These are phyloP conservation scores for Suillus plorans DNA, from an alignment of 768 basidiomycete species.

Conservation along the genomic window DNA sequence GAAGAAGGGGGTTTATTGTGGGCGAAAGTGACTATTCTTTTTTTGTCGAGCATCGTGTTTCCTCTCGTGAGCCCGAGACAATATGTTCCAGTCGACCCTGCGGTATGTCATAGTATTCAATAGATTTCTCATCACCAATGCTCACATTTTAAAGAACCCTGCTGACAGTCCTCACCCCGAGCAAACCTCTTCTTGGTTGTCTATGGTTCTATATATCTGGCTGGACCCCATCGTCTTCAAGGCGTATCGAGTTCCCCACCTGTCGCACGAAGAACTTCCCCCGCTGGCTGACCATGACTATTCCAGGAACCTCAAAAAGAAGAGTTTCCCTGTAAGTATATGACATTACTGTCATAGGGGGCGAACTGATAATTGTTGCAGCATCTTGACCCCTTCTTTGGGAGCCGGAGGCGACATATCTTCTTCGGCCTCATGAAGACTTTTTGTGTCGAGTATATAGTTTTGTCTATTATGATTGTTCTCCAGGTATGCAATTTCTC, in stretches of 20 bases:
- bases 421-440: constrained; percentile 17
- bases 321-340: constrained; percentile 32
- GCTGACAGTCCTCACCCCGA: constrained; percentile 34
- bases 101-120: constrained; percentile 1
- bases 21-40: constrained; percentile 49
- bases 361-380: constrained; percentile 9
- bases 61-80: constrained; percentile 56
- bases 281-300: constrained; percentile 49
- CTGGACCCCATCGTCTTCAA: constrained; percentile 50
- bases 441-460: constrained; percentile 11
- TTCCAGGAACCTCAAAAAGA: constrained; percentile 32
- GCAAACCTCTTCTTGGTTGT: constrained; percentile 39
- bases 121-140: background rate
- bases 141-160: constrained; percentile 19
- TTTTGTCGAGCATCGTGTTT: constrained; percentile 44
- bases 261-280: constrained; percentile 44
- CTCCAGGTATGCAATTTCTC: constrained; percentile 6
- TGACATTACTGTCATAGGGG: background rate
- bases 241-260: constrained; percentile 43
- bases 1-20: constrained; percentile 51
- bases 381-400: constrained; percentile 27
- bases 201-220: constrained; percentile 45
- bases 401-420: constrained; percentile 11
- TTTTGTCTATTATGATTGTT: constrained; percentile 10
- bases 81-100: constrained; percentile 58